phyloP scores from a whole-genome alignment of 2,329 filamentous ascomycete genomes.

The Epichloe sibirici region DNA sequence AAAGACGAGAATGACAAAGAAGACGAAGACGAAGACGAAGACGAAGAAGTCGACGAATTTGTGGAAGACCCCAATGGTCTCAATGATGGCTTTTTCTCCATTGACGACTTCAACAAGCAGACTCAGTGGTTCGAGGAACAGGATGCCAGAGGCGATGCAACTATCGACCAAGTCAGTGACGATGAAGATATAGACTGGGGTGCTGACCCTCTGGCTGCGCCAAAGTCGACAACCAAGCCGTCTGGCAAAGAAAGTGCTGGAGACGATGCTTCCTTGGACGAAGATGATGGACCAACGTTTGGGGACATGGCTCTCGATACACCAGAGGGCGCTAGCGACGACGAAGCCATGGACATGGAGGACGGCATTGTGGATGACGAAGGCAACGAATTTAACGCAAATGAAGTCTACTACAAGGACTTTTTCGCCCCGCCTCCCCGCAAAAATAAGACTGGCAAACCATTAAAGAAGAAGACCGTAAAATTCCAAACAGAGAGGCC shows the following conservation, averaged over 20 bases:
- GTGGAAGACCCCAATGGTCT: slow-evolving; percentile 61
- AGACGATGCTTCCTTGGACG: slow-evolving; percentile 22
- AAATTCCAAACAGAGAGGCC: slow-evolving; percentile 31
- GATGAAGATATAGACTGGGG: slow-evolving; percentile 87
- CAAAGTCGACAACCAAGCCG: slow-evolving; percentile 16
- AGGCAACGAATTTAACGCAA: slow-evolving; percentile 59
- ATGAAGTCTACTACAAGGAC: slow-evolving; percentile 81
- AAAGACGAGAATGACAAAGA: slow-evolving; percentile 21
- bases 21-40: slow-evolving; percentile 22
- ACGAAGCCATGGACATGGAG: slow-evolving; percentile 46
- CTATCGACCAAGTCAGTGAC: slow-evolving; percentile 63
- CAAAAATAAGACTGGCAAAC: slow-evolving; percentile 46
- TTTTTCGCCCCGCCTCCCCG: slow-evolving; percentile 82
- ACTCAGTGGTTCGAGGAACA: slow-evolving; percentile 81
- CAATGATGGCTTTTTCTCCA: slow-evolving; percentile 96
- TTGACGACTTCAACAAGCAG: slow-evolving; percentile 93
- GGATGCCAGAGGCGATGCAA: slow-evolving; percentile 64
- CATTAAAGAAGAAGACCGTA: slow-evolving; percentile 23
- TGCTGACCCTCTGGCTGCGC: slow-evolving; percentile 51
- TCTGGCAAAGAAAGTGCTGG: slow-evolving; percentile 19
- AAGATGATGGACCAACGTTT: slow-evolving; percentile 75
- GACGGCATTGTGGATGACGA: slow-evolving; percentile 34
- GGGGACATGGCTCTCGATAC: slow-evolving; percentile 65
- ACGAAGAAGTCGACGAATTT: slow-evolving; percentile 29
- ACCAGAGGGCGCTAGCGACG: slow-evolving; percentile 54